Conservation (phyloP, 1,284 basidiomycete genomes). For the Cystobasidiaceae sp. region DNA sequence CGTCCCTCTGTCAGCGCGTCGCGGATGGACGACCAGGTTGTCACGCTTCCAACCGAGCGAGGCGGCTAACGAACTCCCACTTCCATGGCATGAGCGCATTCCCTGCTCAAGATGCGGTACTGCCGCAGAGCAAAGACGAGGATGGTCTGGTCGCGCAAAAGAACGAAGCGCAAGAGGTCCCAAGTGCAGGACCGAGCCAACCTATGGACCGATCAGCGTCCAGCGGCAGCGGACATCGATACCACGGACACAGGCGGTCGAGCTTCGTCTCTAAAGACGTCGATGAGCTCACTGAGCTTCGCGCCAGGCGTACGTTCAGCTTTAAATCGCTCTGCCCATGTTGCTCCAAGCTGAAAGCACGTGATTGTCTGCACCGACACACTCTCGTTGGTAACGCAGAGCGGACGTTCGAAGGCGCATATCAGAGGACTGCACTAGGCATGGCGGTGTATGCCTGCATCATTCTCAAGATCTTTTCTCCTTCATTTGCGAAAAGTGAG, state of each 20-base stretch:
- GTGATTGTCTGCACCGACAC: too few relatives aligned
- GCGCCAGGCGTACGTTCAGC: conserved; percentile 17
- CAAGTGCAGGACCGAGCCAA: too few relatives aligned
- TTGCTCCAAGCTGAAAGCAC: background rate
- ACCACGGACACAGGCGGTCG: conserved; percentile 21
- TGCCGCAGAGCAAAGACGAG: too few relatives aligned
- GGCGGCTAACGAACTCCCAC: too few relatives aligned
- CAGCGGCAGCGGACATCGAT: background rate
- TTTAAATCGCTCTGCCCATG: background rate
- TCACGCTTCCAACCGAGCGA: too few relatives aligned
- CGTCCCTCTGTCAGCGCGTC: too few relatives aligned
- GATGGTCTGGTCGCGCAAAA: too few relatives aligned
- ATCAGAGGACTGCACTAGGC: conserved; percentile 66
- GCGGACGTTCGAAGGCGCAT: conserved; percentile 53
- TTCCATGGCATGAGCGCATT: too few relatives aligned
- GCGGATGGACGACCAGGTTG: too few relatives aligned
- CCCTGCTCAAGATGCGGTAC: too few relatives aligned
- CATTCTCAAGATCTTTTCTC: conserved; percentile 69
- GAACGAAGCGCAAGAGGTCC: too few relatives aligned
- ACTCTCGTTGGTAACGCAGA: too few relatives aligned
- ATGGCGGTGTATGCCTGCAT: conserved; percentile 68
- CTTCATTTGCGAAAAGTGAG: conserved; percentile 61
- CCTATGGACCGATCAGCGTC: conserved; percentile 8
- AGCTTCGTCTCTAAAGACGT: conserved; percentile 29
- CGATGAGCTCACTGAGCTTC: conserved; percentile 34